These are phyloP conservation scores for Kuraishia hungarica DNA, from an alignment of 805 yeast species.

Conservation along the genomic window DNA sequence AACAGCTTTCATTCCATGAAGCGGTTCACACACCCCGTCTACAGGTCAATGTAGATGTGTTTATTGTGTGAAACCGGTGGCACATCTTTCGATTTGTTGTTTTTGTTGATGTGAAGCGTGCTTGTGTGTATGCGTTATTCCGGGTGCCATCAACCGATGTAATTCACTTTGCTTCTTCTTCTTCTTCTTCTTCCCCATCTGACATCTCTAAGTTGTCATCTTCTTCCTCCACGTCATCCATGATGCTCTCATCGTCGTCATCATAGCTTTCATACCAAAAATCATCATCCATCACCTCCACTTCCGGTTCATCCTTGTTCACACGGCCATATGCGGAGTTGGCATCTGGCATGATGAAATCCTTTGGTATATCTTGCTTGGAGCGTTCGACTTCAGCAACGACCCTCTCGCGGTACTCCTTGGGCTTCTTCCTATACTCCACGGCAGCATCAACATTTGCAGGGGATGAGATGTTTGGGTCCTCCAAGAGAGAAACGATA, in stretches of 20 bases:
- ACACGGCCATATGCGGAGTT: slow-evolving; percentile 47
- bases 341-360: slow-evolving; percentile 71
- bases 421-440: slow-evolving; percentile 76
- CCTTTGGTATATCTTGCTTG: slow-evolving; percentile 79
- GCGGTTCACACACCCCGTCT: background rate
- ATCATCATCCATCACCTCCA: slow-evolving; percentile 12
- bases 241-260: slow-evolving; percentile 10
- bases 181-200: background rate
- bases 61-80: background rate
- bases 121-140: background rate
- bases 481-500: slow-evolving; percentile 83
- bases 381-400: slow-evolving; percentile 77
- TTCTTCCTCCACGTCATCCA: slow-evolving; percentile 9
- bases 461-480: slow-evolving; percentile 88
- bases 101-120: background rate
- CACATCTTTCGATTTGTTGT: background rate
- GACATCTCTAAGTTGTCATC: slow-evolving; percentile 2
- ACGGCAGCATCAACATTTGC: slow-evolving; percentile 96
- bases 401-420: slow-evolving; percentile 66
- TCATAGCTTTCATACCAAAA: slow-evolving; percentile 12
- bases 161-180: background rate
- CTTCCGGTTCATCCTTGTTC: slow-evolving; percentile 8
- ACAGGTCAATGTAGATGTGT: background rate
- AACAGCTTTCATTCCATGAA: background rate
- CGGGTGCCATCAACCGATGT: background rate